Base-by-base conservation (phyloP, 106 monocot species). In the Acanthochlamys bracteata region DNA sequence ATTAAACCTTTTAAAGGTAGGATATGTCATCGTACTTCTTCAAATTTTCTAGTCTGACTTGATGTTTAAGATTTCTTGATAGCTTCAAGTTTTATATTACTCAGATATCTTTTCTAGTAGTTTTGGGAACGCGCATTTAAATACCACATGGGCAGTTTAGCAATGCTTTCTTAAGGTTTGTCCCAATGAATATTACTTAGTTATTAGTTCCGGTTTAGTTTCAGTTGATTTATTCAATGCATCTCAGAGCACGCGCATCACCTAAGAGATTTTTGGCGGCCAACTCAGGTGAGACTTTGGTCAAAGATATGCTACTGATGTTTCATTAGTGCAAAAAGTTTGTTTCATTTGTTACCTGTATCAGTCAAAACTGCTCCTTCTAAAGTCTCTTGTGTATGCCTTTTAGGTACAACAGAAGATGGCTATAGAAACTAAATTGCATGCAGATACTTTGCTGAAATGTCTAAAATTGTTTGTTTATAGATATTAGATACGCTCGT, bases 1-100 rank as follows among this genome's bases (percentile, higher is more conserved):
- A 45, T 66, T 68, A 72, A 63, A 59, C 64, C 17, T 53, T 21
- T 68, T 72, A 57, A 80, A 75, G 80, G 80, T 81, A 53, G 54
- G 20, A 17, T 55, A 51, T 19, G 54, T 20, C 9, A 60, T 9
- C 10, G 13, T n/a, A 22, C 11, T 16, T 23, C 6, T 54, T 49
- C 20, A 25, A 13, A 62, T 52, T 56, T 45, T 53, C 11, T 47
- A 4, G 46, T 24, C 12, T 14, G 64, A 24, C 20, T 3, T 0
- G n/a, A 33, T 60, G 14, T n/a, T n/a, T 1, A 13, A 1, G 60
- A 26, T 25, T 64, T 25, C 0, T 43, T 53, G 43, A 43, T 43
- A 39, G 24, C 23, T 16, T 55, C 42, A 45, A 14, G 49, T 45
- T 41, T 57, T n/a, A 62, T 39, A 25, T 13, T 54, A 55, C 16